phyloP scores from a whole-genome alignment of 2,329 filamentous ascomycete species.

The Lithohypha guttulata region DNA sequence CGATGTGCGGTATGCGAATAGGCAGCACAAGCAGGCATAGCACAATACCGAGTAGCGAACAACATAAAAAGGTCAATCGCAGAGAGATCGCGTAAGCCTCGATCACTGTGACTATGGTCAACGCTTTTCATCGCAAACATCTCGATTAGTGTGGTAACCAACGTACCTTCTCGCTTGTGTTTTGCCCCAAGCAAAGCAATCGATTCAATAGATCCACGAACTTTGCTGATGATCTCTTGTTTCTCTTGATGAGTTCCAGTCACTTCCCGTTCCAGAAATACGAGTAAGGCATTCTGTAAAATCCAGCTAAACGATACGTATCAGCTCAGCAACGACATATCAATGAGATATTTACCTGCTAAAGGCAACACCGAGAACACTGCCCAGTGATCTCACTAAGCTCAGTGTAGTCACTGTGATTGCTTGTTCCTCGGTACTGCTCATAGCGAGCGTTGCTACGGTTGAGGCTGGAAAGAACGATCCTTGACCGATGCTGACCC shows the following conservation, averaged over 20 bases:
- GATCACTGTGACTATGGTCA: slow-evolving; percentile 12
- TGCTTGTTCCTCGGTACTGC: slow-evolving; percentile 35
- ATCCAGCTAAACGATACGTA: no score
- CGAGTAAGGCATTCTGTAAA: slow-evolving; percentile 18
- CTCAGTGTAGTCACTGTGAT: slow-evolving; percentile 27
- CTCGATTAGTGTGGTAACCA: no score
- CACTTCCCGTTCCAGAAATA: slow-evolving; percentile 14
- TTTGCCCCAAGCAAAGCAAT: slow-evolving; percentile 14
- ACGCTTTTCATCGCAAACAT: no score
- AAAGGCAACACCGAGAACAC: slow-evolving; percentile 19
- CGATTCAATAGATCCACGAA: slow-evolving; percentile 14
- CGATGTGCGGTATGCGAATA: slow-evolving; percentile 13
- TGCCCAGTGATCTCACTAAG: slow-evolving; percentile 16
- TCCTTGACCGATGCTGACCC: slow-evolving; percentile 32
- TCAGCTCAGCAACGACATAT: not conserved
- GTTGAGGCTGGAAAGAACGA: slow-evolving; percentile 33
- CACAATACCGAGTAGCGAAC: slow-evolving; percentile 11
- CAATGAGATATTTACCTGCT: slow-evolving; percentile 10
- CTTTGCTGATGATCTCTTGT: slow-evolving; percentile 15
- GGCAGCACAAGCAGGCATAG: slow-evolving; percentile 14
- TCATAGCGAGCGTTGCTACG: slow-evolving; percentile 33
- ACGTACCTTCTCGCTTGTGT: slow-evolving; percentile 14
- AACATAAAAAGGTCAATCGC: slow-evolving; percentile 14
- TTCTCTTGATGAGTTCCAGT: slow-evolving; percentile 12
- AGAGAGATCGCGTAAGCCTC: slow-evolving; percentile 18